phyloP scores from a whole-genome alignment of 768 basidiomycete species.

The Panus rudis region DNA sequence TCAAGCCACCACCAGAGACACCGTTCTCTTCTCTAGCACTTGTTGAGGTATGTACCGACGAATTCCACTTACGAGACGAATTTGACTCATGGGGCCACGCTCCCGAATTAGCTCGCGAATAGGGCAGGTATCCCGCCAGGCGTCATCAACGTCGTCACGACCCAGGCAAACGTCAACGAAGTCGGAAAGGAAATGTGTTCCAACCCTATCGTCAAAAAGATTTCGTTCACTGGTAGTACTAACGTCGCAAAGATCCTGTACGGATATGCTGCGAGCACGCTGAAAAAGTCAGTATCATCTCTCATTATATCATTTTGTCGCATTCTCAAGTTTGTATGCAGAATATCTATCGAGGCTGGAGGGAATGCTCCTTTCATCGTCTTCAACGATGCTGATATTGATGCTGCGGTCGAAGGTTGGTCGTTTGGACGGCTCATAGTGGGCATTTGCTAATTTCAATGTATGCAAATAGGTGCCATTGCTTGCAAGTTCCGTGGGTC shows the following conservation, averaged over 20 bases:
- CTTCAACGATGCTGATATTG: constrained; percentile 92
- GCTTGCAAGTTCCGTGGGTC: constrained; percentile 72
- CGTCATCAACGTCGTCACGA: constrained; percentile 91
- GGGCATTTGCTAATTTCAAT: no score
- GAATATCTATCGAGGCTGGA: constrained; percentile 78
- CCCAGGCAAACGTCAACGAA: constrained; percentile 74
- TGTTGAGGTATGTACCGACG: constrained; percentile 54
- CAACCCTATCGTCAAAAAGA: constrained; percentile 77
- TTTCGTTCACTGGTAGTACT: constrained; percentile 89
- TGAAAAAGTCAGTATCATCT: constrained; percentile 64
- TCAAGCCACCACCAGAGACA: constrained; percentile 93
- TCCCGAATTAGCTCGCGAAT: constrained; percentile 71
- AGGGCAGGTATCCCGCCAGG: constrained; percentile 94
- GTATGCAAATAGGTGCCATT: constrained; percentile 65
- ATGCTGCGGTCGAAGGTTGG: constrained; percentile 80
- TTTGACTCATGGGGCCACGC: neutral
- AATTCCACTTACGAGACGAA: neutral
- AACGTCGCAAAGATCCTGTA: constrained; percentile 72
- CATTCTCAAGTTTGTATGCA: constrained; percentile 9
- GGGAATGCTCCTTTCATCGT: constrained; percentile 97
- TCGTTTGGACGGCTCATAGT: constrained; percentile 18
- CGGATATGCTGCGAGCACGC: constrained; percentile 61
- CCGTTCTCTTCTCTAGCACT: constrained; percentile 90
- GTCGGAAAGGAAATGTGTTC: constrained; percentile 94
- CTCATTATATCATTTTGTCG: neutral